Evolutionary conservation across 2,329 filamentous ascomycete genomes (phyloP).

Genomic region (Microdochium trichocladiopsis): DNA sequence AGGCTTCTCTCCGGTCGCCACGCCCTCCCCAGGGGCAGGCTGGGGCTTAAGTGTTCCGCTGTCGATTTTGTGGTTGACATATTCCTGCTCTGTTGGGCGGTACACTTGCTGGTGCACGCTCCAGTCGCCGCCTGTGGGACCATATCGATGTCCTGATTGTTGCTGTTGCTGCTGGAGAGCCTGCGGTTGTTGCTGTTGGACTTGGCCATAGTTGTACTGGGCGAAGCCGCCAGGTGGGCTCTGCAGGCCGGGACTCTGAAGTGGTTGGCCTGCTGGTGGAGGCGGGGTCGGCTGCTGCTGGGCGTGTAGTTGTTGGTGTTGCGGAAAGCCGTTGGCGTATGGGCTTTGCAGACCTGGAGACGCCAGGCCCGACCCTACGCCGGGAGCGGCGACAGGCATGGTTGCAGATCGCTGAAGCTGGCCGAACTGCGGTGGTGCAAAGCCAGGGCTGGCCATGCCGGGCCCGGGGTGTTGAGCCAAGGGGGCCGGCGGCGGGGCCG

Average conservation of each 20-base stretch:
- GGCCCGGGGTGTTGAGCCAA: not conserved
- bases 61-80: slow-evolving; percentile 29
- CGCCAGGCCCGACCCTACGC: slow-evolving; percentile 20
- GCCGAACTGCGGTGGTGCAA: slow-evolving; percentile 32
- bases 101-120: slow-evolving; percentile 63
- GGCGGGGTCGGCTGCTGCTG: slow-evolving; percentile 20
- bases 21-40: not conserved
- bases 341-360: slow-evolving; percentile 33
- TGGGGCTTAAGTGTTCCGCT: slow-evolving; percentile 2
- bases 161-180: slow-evolving; percentile 14
- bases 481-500: slow-evolving; percentile 13
- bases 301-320: slow-evolving; percentile 18
- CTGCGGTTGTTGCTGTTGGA: slow-evolving; percentile 1
- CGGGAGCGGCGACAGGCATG: slow-evolving; percentile 30
- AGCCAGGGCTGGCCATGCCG: slow-evolving; percentile 28
- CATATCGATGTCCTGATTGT: not conserved
- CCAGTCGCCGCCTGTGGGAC: slow-evolving; percentile 33
- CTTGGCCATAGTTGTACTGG: slow-evolving; percentile 36
- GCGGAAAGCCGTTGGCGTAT: slow-evolving; percentile 35
- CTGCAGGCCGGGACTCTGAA: slow-evolving; percentile 26
- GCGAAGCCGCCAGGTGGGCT: slow-evolving; percentile 48
- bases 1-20: slow-evolving; percentile 19
- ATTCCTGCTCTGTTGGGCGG: slow-evolving; percentile 58
- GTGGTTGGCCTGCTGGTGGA: slow-evolving; percentile 19
- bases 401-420: slow-evolving; percentile 38